A percentile compares a stretch with the other conserved stretches of the same genome.
phyloP scores from a whole-genome alignment of 1,284 basidiomycete species.

The Microbotryomycetes sp. region DNA sequence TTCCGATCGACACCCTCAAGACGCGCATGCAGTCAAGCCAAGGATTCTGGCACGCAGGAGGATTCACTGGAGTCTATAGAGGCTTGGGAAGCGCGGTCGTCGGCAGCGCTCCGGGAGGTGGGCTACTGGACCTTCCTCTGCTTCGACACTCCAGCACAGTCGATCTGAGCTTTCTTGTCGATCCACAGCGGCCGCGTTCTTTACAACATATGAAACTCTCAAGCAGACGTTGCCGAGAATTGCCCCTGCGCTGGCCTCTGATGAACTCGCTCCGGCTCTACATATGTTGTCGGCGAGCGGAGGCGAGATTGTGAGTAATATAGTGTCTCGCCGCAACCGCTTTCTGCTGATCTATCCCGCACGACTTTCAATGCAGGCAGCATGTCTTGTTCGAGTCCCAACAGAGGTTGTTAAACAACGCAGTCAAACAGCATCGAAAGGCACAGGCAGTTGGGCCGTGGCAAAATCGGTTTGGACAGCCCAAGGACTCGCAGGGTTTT shows the following conservation, averaged over 20 bases:
- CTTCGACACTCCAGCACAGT: neutral
- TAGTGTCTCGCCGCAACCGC: neutral
- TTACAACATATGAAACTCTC: conserved; percentile 85
- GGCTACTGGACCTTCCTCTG: conserved; percentile 37
- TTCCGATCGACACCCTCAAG: conserved; percentile 94
- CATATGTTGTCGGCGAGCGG: conserved; percentile 43
- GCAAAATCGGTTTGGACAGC: conserved; percentile 37
- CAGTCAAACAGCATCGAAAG: conserved; percentile 66
- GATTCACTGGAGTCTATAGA: conserved; percentile 86
- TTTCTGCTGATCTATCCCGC: too few species aligned
- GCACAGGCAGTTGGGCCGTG: conserved; percentile 49
- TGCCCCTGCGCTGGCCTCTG: conserved; percentile 10
- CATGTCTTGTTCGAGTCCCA: conserved; percentile 86
- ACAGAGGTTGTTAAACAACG: conserved; percentile 90
- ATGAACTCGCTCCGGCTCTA: conserved; percentile 32
- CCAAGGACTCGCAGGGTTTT: conserved; percentile 63
- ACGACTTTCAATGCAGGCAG: conserved; percentile 51
- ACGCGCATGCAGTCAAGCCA: conserved; percentile 83
- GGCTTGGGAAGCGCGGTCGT: conserved; percentile 92
- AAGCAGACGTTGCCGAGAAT: conserved; percentile 59
- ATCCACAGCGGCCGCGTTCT: conserved; percentile 77
- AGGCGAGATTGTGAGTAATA: conserved; percentile 37
- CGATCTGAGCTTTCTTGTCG: neutral
- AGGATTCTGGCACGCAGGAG: conserved; percentile 79
- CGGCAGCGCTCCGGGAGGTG: conserved; percentile 92